Evolutionary conservation across 2,329 filamentous ascomycete species (phyloP), one percentile per base, ranked within the genome.

Genomic region (Fonsecaea multimorphosa): DNA sequence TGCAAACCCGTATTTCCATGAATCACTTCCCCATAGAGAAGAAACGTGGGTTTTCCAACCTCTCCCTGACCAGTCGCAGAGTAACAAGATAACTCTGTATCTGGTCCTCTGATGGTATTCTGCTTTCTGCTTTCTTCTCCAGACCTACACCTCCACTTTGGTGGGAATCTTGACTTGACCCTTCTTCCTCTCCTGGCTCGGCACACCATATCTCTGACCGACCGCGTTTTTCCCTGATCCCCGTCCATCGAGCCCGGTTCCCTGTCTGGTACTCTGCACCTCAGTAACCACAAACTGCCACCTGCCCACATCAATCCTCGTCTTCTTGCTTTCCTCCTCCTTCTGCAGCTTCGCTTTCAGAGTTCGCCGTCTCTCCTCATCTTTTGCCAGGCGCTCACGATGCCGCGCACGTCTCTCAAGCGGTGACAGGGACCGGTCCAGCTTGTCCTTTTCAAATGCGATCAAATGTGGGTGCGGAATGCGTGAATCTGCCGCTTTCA

Each of bases 381-480:
- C 78, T 52, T 75, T 69, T 60, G 77, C 76, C 62, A 79, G 78
- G 65, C 81, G 79, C 67, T 82, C 76, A 3, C 76, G 74, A 57
- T 85, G 81, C 19, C 80, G 77, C n/a, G 74, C 68, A 14, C 71
- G 69, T n/a, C 74, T 71, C 57, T 81, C 78, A 6, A 71, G 69
- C 12, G 73, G 71, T 54, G 81, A 78, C 7, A 69, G 55, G 3
- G 80, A 70, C 14, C 76, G 74, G 52, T 76, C 73, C 16, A 76
- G 61, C 51, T 76, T 75, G 69, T 84, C 82, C 61, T 80, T 79
- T 63, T 84, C 81, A 31, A 80, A 74, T 12, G 80, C 76, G 51
- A 87, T 78, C 38, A 89, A 77, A 66, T 88, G 84, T 1, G 87
- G 86, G 72, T 89, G 86, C 1, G 87, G 86, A 53, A 89, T 89